Conservation (phyloP, 2,329 filamentous ascomycete genomes). For the Apiospora pterosperma region DNA sequence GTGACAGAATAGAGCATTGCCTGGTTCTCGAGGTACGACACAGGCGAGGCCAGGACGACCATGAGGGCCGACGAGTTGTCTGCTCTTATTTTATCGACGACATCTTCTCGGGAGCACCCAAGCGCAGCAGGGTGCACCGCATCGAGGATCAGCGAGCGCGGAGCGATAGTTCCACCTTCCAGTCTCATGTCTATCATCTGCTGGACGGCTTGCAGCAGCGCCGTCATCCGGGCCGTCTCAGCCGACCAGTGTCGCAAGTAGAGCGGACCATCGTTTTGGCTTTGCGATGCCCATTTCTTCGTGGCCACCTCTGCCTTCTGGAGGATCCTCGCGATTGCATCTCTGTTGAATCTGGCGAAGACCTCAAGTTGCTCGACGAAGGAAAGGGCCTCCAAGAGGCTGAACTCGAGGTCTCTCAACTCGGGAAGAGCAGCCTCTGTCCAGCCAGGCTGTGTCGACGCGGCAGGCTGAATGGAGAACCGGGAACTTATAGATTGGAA, state of each 20-base stretch:
- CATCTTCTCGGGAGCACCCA: conserved; percentile 7
- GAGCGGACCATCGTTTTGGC: background rate
- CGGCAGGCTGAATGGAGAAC: background rate
- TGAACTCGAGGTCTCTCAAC: conserved; percentile 6
- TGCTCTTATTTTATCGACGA: conserved; percentile 4
- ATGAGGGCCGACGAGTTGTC: conserved; percentile 10
- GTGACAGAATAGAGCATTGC: conserved; percentile 11
- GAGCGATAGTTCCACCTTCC: background rate
- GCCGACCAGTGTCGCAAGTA: background rate
- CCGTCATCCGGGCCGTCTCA: background rate
- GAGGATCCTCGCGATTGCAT: conserved; percentile 7
- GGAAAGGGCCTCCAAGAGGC: conserved; percentile 3
- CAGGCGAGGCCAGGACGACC: conserved; percentile 8
- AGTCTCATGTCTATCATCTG: background rate
- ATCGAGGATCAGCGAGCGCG: conserved; percentile 6
- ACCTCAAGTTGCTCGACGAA: conserved; percentile 4
- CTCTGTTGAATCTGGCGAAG: conserved; percentile 6
- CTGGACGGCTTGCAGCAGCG: background rate
- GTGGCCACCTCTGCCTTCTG: background rate
- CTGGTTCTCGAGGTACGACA: conserved; percentile 10
- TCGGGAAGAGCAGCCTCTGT: conserved; percentile 1
- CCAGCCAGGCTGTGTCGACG: background rate
- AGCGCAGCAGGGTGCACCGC: conserved; percentile 3
- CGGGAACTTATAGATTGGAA: background rate
- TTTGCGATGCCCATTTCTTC: background rate